Percentiles rank a stretch among this genome's conserved stretches.
Conservation (phyloP, 306 rosid species). For the Gleditsia sinensis region DNA sequence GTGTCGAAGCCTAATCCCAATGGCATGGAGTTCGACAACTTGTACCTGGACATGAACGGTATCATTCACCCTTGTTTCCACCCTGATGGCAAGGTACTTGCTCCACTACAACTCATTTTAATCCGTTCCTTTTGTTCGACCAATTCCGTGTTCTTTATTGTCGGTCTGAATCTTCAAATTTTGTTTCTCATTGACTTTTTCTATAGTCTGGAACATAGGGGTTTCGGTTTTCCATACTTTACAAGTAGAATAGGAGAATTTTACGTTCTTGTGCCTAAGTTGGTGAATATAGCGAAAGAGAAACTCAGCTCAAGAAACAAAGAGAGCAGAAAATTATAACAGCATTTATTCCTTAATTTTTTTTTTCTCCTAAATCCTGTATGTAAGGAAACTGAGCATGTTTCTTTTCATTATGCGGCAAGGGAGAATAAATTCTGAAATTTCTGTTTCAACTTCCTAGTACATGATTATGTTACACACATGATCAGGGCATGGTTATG, state of each 20-base stretch:
- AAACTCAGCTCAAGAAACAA: background rate
- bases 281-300: background rate
- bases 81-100: constrained; percentile 84
- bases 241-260: background rate
- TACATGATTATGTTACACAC: background rate
- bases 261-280: background rate
- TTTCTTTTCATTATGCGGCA: background rate
- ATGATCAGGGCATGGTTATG: background rate
- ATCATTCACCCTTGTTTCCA: constrained; percentile 97
- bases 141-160: background rate
- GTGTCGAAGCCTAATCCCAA: constrained; percentile 87
- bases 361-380: background rate
- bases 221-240: background rate
- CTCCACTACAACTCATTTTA: background rate
- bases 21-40: constrained; percentile 86
- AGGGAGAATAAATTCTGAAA: background rate
- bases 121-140: background rate
- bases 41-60: constrained; percentile 94
- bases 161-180: background rate
- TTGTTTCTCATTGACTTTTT: background rate
- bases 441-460: constrained; percentile 19
- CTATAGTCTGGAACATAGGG: background rate
- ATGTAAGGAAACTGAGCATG: background rate
- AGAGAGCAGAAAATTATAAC: background rate
- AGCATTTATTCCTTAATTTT: no score